Evolutionary conservation across 352 stramenopile genomes (phyloP), one percentile per base, ranked within the genome.

Genomic region (Albugo candida): DNA sequence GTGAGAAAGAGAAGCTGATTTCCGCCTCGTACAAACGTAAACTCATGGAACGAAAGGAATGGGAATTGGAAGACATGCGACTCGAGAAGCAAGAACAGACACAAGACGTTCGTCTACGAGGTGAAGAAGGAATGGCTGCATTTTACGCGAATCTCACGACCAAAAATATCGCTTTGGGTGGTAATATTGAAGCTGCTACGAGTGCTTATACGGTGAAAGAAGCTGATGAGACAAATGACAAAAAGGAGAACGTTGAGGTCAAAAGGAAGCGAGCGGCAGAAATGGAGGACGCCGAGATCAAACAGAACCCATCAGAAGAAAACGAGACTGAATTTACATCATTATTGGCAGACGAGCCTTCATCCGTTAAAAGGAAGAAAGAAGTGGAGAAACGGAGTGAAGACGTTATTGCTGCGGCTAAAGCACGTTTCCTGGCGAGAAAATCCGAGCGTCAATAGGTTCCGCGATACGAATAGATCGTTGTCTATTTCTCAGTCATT

Each of bases 151-250:
- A 93, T 53, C 54, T 95, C 35, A 63, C 87, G 36, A 93, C 79
- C 40, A 93, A 91, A 59, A 95, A 95, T 56, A 86, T 95, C 55
- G 76, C 79, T 11, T 94, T 94, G 83, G 83, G 83, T 36, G 77
- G 77, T 14, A 67, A 79, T 14, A 8, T 43, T 24, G 67, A 71
- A 0, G 49, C 61, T 8, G 66, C 79, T 3, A 70, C 61, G 4
- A 94, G 81, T 53, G 73, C 76, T 1, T 95, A 94, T 65, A 94
- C 83, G 0, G 61, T 68, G 2, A 64, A 70, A 0, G 12, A 61
- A 2, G 34, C 41, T 8, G 41, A 41, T 38, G 14, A 13, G 4
- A 20, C 36, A 18, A 19, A 37, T 36, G 35, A 60, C 36, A 52
- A 61, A 19, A n/a, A n/a, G n/a, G n/a, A n/a, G n/a, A n/a, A n/a